A percentile compares a stretch with the other conserved stretches of the same genome.
Evolutionary conservation across 257 asterid genomes (phyloP).

Genomic region (Leptodermis oblonga): DNA sequence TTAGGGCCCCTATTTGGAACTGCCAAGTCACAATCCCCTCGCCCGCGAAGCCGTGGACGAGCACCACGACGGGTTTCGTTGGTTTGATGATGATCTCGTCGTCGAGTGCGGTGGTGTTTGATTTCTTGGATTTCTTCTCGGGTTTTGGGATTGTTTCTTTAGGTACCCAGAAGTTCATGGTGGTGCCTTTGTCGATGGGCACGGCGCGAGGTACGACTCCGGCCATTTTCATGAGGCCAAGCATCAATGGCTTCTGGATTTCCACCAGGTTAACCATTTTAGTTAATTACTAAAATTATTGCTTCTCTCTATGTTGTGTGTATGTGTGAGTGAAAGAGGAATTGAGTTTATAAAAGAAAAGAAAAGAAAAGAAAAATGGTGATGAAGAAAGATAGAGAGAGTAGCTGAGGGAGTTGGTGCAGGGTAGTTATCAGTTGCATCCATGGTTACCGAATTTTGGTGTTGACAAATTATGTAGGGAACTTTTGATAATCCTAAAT

Average conservation of each 20-base stretch:
- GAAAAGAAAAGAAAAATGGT: no score
- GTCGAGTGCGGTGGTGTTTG: constrained; percentile 1
- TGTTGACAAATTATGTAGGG: no score
- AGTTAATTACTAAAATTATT: neutral
- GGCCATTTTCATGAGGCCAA: constrained; percentile 61
- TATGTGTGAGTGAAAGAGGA: neutral
- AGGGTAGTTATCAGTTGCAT: constrained; percentile 30
- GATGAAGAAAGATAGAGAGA: neutral
- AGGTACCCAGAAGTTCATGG: constrained; percentile 72
- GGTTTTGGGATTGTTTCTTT: constrained; percentile 40
- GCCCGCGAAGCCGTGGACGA: constrained; percentile 71
- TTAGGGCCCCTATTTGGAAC: constrained; percentile 64
- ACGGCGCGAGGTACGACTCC: constrained; percentile 54
- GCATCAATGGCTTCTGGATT: constrained; percentile 59
- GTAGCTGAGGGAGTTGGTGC: constrained; percentile 37
- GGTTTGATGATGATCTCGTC: constrained; percentile 25
- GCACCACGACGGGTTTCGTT: constrained; percentile 56
- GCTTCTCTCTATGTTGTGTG: constrained; percentile 1
- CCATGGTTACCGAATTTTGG: no score
- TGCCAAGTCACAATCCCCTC: constrained; percentile 91
- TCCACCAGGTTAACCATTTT: constrained; percentile 72
- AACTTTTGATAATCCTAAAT: no score
- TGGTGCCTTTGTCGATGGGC: constrained; percentile 50
- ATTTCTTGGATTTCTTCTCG: constrained; percentile 25
- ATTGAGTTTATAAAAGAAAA: constrained; percentile 5